A percentile compares a stretch with the other conserved stretches of the same genome.
phyloP scores from a whole-genome alignment of 2,329 filamentous ascomycete genomes.

The Hymenoscyphus infarciens region DNA sequence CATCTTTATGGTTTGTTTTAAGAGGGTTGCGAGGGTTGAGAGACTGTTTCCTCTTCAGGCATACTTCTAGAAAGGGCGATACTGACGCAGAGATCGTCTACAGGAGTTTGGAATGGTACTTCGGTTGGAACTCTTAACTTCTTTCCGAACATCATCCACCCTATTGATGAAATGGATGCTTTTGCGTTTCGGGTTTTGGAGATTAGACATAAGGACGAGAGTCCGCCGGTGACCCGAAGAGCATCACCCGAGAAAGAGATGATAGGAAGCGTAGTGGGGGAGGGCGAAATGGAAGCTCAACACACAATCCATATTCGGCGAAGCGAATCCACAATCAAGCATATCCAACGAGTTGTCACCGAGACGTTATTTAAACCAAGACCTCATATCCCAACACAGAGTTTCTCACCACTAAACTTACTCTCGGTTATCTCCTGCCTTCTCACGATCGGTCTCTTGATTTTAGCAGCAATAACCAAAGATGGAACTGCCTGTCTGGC shows the following conservation, averaged over 20 bases:
- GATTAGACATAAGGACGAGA: slow-evolving; percentile 42
- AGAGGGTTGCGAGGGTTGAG: too few species aligned
- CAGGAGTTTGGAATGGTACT: slow-evolving; percentile 55
- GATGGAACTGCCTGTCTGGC: slow-evolving; percentile 52
- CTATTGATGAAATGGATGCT: slow-evolving; percentile 46
- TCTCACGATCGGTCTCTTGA: slow-evolving; percentile 47
- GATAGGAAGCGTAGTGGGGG: slow-evolving; percentile 12
- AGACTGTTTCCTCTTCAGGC: too few species aligned
- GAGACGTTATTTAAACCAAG: slow-evolving; percentile 35
- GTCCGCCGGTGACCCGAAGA: not conserved
- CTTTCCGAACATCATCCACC: slow-evolving; percentile 59
- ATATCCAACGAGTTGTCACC: slow-evolving; percentile 20
- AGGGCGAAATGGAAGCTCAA: slow-evolving; percentile 19
- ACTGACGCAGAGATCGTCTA: too few species aligned
- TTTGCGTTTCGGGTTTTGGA: slow-evolving; percentile 48
- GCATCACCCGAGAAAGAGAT: not conserved
- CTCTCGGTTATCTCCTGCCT: slow-evolving; percentile 50
- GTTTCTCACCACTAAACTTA: slow-evolving; percentile 51
- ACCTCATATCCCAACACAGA: slow-evolving; percentile 46
- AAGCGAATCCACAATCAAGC: slow-evolving; percentile 19
- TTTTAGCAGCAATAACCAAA: slow-evolving; percentile 40
- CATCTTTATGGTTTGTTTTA: too few species aligned
- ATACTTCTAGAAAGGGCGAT: too few species aligned
- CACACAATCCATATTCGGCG: slow-evolving; percentile 9
- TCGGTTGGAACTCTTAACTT: slow-evolving; percentile 54